Evolutionary conservation across 371 early-diverging fungal genomes (phyloP).

Genomic region (Chytridium lagenaria): DNA sequence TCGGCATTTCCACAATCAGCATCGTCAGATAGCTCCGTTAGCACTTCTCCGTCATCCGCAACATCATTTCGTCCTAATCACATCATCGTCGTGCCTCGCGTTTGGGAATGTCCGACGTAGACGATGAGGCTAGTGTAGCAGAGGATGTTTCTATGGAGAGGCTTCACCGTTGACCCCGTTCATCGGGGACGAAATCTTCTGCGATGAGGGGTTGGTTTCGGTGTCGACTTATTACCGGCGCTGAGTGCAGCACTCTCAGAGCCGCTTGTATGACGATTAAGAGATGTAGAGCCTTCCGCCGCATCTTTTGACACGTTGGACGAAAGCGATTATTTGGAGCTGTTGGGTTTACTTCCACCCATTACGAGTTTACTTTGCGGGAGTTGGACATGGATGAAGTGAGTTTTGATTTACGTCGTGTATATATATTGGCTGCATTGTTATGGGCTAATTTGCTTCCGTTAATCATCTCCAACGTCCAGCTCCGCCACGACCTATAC

Average conservation of each 20-base stretch:
- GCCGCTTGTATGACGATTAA: constrained; percentile 22
- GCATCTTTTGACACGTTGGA: constrained; percentile 42
- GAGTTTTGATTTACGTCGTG: background rate
- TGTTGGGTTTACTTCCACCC: constrained; percentile 55
- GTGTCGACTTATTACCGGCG: too few relatives aligned
- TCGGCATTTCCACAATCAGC: too few relatives aligned
- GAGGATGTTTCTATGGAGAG: too few relatives aligned
- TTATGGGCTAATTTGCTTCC: background rate
- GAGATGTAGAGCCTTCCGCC: constrained; percentile 36
- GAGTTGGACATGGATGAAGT: constrained; percentile 67
- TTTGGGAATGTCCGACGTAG: too few relatives aligned
- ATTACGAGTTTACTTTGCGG: constrained; percentile 67
- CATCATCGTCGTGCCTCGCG: too few relatives aligned
- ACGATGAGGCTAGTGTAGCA: too few relatives aligned
- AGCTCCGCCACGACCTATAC: constrained; percentile 76
- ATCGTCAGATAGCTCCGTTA: background rate
- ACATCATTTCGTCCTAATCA: too few relatives aligned
- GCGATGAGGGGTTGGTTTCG: too few relatives aligned
- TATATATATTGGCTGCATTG: background rate
- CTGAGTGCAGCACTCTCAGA: constrained; percentile 24
- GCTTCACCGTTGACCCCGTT: too few relatives aligned
- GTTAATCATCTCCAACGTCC: constrained; percentile 66
- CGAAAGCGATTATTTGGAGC: constrained; percentile 43
- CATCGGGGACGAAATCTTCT: too few relatives aligned
- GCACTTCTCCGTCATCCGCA: background rate